Percentiles rank a stretch among this genome's conserved stretches.
Evolutionary conservation across 2,329 filamentous ascomycete species (phyloP).

Genomic region (Cytospora chrysosperma): DNA sequence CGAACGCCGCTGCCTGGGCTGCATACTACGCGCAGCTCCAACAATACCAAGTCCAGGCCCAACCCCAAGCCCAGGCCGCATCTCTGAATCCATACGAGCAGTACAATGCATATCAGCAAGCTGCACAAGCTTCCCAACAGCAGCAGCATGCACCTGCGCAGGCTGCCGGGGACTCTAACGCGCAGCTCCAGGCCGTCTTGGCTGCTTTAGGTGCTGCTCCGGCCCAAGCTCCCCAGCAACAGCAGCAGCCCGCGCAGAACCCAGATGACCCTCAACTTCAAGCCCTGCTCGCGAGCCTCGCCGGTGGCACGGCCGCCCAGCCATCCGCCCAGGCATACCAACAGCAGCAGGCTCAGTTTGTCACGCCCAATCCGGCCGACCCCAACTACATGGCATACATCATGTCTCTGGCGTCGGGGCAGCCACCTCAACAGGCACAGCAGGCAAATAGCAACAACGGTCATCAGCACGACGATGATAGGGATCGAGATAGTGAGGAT

Average conservation of each 20-base stretch:
- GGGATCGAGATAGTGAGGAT: conserved; percentile 33
- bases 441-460: conserved; percentile 25
- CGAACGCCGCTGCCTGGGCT: conserved; percentile 37
- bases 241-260: conserved; percentile 18
- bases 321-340: conserved; percentile 24
- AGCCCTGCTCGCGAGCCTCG: conserved; percentile 44
- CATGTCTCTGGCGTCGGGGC: conserved; percentile 24
- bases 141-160: conserved; percentile 21
- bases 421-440: conserved; percentile 20
- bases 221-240: conserved; percentile 29
- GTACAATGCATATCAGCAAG: conserved; percentile 30
- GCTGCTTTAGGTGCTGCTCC: conserved; percentile 27
- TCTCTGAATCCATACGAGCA: conserved; percentile 24
- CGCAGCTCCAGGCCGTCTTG: conserved; percentile 31
- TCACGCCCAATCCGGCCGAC: conserved; percentile 36
- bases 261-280: conserved; percentile 40
- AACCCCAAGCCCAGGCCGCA: conserved; percentile 23
- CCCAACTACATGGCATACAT: conserved; percentile 36
- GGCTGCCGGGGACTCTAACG: conserved; percentile 27
- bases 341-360: conserved; percentile 29
- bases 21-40: conserved; percentile 41
- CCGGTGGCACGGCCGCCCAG: conserved; percentile 14
- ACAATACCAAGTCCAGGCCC: conserved; percentile 25
- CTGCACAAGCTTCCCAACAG: conserved; percentile 28
- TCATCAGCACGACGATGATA: conserved; percentile 28